phyloP scores from a whole-genome alignment of 2,329 filamentous ascomycete genomes.

The Diplodia seriata region DNA sequence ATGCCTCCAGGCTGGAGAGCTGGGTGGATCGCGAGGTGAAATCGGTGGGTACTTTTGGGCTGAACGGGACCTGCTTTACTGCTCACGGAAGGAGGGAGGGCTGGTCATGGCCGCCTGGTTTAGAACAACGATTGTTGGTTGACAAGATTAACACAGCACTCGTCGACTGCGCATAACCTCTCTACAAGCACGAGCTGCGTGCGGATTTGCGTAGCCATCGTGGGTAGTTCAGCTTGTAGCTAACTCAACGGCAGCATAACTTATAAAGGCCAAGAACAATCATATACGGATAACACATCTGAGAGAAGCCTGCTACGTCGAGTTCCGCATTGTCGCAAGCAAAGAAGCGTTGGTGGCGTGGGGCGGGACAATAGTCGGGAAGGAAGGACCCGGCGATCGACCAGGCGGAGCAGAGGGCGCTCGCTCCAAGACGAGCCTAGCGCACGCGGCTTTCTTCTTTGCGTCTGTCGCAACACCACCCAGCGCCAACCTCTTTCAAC shows the following conservation, averaged over 20 bases:
- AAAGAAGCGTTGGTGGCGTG: neutral
- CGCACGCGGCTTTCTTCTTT: constrained; percentile 29
- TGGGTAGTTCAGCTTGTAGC: neutral
- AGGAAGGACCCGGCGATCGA: neutral
- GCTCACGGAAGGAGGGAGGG: too few species aligned
- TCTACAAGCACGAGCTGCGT: neutral
- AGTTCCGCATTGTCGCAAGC: neutral
- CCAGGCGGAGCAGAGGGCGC: neutral
- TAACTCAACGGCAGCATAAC: too few species aligned
- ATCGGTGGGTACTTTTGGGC: neutral
- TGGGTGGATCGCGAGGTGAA: neutral
- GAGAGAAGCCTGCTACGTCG: neutral
- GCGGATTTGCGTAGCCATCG: neutral
- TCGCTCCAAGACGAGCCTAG: constrained; percentile 17
- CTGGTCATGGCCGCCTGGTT: too few species aligned
- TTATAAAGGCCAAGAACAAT: too few species aligned
- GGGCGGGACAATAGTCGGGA: neutral
- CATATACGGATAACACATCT: too few species aligned
- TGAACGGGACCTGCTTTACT: neutral
- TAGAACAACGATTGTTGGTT: neutral
- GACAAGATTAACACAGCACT: too few species aligned
- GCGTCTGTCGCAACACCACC: constrained; percentile 27
- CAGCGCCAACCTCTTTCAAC: constrained; percentile 23
- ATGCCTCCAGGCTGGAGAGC: neutral
- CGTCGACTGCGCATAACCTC: neutral